Evolutionary conservation across 2,329 filamentous ascomycete genomes (phyloP).

Genomic region (Fusarium chlamydosporum): DNA sequence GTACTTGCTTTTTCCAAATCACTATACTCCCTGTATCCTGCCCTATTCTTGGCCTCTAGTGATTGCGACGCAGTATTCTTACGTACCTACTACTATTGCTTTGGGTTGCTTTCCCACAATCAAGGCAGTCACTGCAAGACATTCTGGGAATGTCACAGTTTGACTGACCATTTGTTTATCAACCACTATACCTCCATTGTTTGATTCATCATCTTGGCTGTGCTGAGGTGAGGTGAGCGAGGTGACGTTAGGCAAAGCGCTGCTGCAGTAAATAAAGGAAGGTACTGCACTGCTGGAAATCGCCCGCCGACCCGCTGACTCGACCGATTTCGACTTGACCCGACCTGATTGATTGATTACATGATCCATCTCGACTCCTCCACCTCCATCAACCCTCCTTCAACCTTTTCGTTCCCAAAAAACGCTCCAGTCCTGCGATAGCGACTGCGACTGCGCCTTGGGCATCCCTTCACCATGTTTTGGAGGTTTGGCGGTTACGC

Average conservation of each 20-base stretch:
- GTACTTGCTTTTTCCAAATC: conserved; percentile 12
- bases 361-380: conserved; percentile 49
- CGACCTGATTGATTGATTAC: conserved; percentile 48
- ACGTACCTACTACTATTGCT: background rate
- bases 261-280: conserved; percentile 8
- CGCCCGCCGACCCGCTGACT: conserved; percentile 36
- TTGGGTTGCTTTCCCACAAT: conserved; percentile 19
- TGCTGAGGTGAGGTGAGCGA: conserved; percentile 17
- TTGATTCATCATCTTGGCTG: conserved; percentile 4
- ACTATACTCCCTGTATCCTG: conserved; percentile 10
- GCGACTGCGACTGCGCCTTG: conserved; percentile 53
- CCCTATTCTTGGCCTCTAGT: conserved; percentile 5
- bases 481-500: conserved; percentile 99
- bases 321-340: conserved; percentile 40
- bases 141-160: conserved; percentile 40
- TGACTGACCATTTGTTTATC: conserved; percentile 7
- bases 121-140: conserved; percentile 25
- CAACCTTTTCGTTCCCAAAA: conserved; percentile 35
- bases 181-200: conserved; percentile 9
- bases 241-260: conserved; percentile 1
- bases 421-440: conserved; percentile 52
- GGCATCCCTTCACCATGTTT: conserved; percentile 82
- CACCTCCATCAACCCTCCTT: conserved; percentile 38
- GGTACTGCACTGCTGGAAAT: conserved; percentile 22
- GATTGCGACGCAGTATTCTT: conserved; percentile 31